Conservation (phyloP, 371 early-diverging fungal species). For the Haplosporangium sp. region DNA sequence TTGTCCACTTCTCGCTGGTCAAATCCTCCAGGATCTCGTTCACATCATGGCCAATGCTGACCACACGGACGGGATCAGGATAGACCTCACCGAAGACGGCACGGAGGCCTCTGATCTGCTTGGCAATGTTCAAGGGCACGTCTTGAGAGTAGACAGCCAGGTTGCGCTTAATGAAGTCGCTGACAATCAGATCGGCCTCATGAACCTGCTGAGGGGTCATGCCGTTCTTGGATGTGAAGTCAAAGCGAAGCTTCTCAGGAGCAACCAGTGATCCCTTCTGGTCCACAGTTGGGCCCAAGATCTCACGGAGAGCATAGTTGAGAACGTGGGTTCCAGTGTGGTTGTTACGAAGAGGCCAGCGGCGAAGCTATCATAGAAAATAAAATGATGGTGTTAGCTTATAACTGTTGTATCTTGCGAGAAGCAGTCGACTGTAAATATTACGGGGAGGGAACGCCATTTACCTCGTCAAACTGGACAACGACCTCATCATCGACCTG, state of each 20-base stretch:
- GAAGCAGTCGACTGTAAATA: neutral
- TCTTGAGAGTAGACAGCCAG: conserved; percentile 85
- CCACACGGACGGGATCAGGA: conserved; percentile 96
- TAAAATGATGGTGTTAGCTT: neutral
- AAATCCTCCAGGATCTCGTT: conserved; percentile 90
- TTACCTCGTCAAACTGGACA: conserved; percentile 85
- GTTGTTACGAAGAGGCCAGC: conserved; percentile 94
- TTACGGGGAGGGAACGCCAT: neutral
- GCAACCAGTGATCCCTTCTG: conserved; percentile 99
- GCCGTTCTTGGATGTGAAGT: conserved; percentile 88
- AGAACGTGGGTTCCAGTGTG: conserved; percentile 99
- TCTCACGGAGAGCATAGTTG: conserved; percentile 93
- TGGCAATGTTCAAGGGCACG: conserved; percentile 85
- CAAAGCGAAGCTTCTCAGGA: conserved; percentile 97
- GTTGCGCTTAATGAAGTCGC: conserved; percentile 84
- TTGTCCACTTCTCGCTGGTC: conserved; percentile 81
- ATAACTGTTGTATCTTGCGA: neutral
- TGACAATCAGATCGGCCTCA: conserved; percentile 86
- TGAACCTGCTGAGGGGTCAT: conserved; percentile 86
- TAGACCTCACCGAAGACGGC: conserved; percentile 98
- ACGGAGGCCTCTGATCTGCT: conserved; percentile 89
- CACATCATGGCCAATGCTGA: conserved; percentile 90
- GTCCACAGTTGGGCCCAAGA: conserved; percentile 81
- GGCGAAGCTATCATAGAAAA: conserved; percentile 67
- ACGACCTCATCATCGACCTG: conserved; percentile 77